phyloP scores from a whole-genome alignment of 495 filamentous ascomycete genomes.

The Lepidopterella palustris region DNA sequence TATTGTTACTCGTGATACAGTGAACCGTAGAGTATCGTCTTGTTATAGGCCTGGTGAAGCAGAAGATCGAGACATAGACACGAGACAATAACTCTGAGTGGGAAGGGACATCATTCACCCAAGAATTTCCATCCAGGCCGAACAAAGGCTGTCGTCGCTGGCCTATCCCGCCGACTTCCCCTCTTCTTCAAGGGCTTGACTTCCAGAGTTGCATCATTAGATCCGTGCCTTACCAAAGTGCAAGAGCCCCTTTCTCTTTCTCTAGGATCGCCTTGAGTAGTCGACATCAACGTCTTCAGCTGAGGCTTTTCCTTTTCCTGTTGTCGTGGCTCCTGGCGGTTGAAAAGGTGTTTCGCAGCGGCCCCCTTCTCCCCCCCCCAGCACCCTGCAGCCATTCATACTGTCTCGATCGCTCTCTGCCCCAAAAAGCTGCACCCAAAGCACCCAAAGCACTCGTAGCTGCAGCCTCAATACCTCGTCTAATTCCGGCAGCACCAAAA shows the following conservation, averaged over 20 bases:
- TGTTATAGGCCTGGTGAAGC: too few species aligned
- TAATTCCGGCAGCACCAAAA: too few species aligned
- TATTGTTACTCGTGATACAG: too few species aligned
- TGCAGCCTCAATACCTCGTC: too few species aligned
- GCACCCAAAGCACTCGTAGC: not conserved
- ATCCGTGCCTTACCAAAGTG: not conserved
- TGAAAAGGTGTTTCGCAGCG: not conserved
- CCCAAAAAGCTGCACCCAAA: not conserved
- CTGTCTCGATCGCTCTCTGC: not conserved
- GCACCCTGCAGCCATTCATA: not conserved
- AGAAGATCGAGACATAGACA: too few species aligned
- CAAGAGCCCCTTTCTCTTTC: not conserved
- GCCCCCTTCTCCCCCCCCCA: too few species aligned
- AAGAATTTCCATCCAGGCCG: not conserved
- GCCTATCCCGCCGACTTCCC: conserved; percentile 2
- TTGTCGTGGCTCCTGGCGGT: not conserved
- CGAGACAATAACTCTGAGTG: too few species aligned
- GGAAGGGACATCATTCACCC: not conserved
- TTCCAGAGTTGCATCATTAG: not conserved
- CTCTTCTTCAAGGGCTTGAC: not conserved
- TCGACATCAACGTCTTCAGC: not conserved
- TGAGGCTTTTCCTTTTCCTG: not conserved
- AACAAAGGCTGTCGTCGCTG: not conserved
- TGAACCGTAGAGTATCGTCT: too few species aligned
- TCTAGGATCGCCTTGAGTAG: not conserved